Base-by-base conservation (phyloP, 805 yeast species). In the Yamadazyma takamatsuzukensis region DNA sequence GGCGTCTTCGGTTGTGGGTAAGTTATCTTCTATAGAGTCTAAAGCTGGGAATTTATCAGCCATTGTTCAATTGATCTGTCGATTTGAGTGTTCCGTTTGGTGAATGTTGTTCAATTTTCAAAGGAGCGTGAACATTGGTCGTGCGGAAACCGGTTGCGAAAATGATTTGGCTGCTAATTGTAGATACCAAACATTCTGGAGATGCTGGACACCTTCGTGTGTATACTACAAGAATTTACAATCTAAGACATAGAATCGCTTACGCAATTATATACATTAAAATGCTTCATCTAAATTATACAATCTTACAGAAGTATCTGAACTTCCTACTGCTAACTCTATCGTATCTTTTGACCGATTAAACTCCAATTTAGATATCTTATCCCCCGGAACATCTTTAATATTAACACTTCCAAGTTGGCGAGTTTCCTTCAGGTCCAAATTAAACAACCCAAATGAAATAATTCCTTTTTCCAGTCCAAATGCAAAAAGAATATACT, bases 1-100 rank as follows among this genome's bases (percentile, higher is more conserved):
- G 17, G 54, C 63, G 10, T 56, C 64, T 18, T 45, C 53, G 21
- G 45, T 51, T 22, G 59, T 61, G 5, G 53, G 53, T 17, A 52
- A 32, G 29, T 49, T 55, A 25, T 47, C 45, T 34, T 48, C 58
- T 39, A 51, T 49, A 27, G 74, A 71, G 33, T 74, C 79, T 43
- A 82, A 65, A 41, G 76, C 87, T 29, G 94, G 93, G 56, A 77
- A 83, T 59, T 81, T 80, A 42, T 83, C 90, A 34, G 85, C 76
- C 86, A 80, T 80, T 27, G 18, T 29, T n/a, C n/a, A n/a, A n/a
- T n/a, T n/a, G n/a, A n/a, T n/a, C n/a, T n/a, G n/a, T n/a, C n/a
- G n/a, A n/a, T n/a, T n/a, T n/a, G n/a, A n/a, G n/a, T n/a, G n/a
- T n/a, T n/a, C n/a, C n/a, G n/a, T n/a, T n/a, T 23, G 26, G 9